Base-by-base conservation (phyloP, 441 rosid genomes). In the Manihot esculenta region DNA sequence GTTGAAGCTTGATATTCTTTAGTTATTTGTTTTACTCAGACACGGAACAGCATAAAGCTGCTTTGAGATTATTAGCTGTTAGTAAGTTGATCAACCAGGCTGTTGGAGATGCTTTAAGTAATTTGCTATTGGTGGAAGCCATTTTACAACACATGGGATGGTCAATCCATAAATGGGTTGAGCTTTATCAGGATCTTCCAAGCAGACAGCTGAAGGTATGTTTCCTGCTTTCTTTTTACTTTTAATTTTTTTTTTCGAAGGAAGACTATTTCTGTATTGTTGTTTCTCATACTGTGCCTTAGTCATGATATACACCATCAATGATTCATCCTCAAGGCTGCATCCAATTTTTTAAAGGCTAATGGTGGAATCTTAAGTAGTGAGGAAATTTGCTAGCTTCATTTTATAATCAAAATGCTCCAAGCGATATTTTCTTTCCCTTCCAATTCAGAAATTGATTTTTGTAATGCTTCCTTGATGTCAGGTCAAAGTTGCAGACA, bases 31-130 rank as follows among this genome's bases (percentile, higher is more conserved):
- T 48, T 44, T 45, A 68, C 71, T 71, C 85, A 88, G 93, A 86
- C 65, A 91, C 97, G 1, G 91, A 91, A 77, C 83, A 77, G 81
- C 87, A 81, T 42, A 92, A 84, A 69, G 98, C 95, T 75, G 90
- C 84, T 76, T 68, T 82, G 78, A 88, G 98, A 79, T 81, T 95
- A 53, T 74, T 91, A 78, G 94, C 96, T 0, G 89, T 84, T 60
- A 89, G 96, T 83, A 89, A 87, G 66, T 75, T 95, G 81, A 84
- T 95, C 74, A 90, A 95, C 86, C 99, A 92, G 85, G 98, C 99
- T 42, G 92, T 87, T 76, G 99, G 99, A 72, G 99, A 95, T 66
- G 97, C 99, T 76, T 67, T 95, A 80, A 89, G 99, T 67, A 88
- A 85, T 68, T 66, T 95, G 85, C 94, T 95, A 50, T 82, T 92